Evolutionary conservation across 2,329 filamentous ascomycete species (phyloP).

Genomic region (Proliferodiscus dingleyae): DNA sequence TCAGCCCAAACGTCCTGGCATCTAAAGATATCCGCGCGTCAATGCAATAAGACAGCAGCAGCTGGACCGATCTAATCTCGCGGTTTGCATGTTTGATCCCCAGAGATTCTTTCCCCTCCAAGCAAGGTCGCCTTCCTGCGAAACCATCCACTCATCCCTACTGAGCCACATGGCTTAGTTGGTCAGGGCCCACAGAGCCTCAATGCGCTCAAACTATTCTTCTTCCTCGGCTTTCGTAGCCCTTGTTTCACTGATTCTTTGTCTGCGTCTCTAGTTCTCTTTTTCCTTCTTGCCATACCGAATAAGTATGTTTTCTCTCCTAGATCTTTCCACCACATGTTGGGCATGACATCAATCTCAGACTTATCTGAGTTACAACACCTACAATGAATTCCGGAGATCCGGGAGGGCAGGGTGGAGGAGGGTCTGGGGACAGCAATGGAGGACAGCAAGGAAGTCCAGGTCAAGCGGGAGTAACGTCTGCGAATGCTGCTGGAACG

Average conservation of each 20-base stretch:
- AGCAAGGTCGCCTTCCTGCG: background rate
- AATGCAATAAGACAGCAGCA: background rate
- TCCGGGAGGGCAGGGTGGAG: background rate
- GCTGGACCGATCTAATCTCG: too few species aligned
- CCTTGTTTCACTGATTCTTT: background rate
- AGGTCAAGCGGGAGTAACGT: background rate
- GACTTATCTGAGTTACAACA: background rate
- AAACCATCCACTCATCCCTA: too few species aligned
- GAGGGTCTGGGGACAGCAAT: background rate
- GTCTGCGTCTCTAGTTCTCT: background rate
- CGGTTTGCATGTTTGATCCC: conserved; percentile 1
- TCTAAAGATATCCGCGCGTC: background rate
- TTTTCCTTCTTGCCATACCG: background rate
- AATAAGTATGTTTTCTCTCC: background rate
- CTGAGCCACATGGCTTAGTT: background rate
- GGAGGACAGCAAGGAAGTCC: background rate
- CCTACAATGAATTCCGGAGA: background rate
- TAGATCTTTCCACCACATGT: background rate
- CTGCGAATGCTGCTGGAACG: background rate
- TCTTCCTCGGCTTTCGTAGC: background rate
- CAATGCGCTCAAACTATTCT: background rate
- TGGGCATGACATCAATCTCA: conserved; percentile 6
- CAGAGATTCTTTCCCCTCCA: background rate
- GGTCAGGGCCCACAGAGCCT: background rate
- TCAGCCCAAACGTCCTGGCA: background rate